These are phyloP conservation scores for Sugiyamaella floridensis DNA, from an alignment of 805 yeast genomes.

Conservation along the genomic window DNA sequence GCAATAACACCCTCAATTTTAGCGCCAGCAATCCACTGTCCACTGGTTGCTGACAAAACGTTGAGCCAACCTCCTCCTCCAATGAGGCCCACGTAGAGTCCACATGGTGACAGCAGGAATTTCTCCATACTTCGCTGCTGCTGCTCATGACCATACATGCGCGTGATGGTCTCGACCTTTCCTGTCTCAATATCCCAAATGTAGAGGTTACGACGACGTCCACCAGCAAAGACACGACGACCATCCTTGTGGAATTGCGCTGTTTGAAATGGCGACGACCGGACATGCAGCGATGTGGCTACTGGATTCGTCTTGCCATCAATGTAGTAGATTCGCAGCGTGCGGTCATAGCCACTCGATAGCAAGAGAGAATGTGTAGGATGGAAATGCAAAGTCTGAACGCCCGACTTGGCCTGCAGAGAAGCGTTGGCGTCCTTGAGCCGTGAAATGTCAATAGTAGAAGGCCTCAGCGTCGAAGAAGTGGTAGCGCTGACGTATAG, in stretches of 20 bases:
- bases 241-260: constrained; percentile 57
- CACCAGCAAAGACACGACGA: constrained; percentile 67
- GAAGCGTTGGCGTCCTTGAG: constrained; percentile 79
- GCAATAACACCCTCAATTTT: constrained; percentile 82
- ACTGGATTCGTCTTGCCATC: constrained; percentile 80
- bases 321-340: constrained; percentile 78
- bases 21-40: constrained; percentile 83
- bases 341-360: constrained; percentile 89
- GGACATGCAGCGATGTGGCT: constrained; percentile 74
- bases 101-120: constrained; percentile 69
- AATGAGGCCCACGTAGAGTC: constrained; percentile 61
- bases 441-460: constrained; percentile 66
- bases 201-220: constrained; percentile 86
- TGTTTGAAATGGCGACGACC: constrained; percentile 72
- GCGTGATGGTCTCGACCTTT: constrained; percentile 70
- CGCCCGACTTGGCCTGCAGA: constrained; percentile 64
- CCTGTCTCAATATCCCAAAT: constrained; percentile 81
- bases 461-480: constrained; percentile 58
- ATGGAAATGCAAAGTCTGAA: constrained; percentile 85
- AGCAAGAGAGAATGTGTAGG: constrained; percentile 72
- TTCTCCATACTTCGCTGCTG: constrained; percentile 83
- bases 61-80: constrained; percentile 94
- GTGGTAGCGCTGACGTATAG: constrained; percentile 27
- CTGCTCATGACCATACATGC: constrained; percentile 86
- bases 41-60: constrained; percentile 63